phyloP scores from a whole-genome alignment of 371 early-diverging fungal genomes.

The Mucor velutinosus region DNA sequence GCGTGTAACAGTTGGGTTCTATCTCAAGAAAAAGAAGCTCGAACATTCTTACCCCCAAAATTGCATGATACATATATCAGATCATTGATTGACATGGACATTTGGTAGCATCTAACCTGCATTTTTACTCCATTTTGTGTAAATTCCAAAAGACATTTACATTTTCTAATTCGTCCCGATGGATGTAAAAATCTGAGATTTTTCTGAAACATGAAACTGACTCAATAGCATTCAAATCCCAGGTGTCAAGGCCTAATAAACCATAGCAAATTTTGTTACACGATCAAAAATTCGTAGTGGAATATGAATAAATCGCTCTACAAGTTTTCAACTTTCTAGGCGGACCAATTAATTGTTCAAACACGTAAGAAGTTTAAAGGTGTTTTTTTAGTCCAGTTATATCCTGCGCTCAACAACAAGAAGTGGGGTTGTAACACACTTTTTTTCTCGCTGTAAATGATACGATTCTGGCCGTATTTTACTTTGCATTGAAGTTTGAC shows the following conservation, averaged over 20 bases:
- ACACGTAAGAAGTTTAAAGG: background rate
- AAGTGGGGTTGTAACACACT: slow-evolving; percentile 23
- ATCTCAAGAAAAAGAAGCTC: background rate
- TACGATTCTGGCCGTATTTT: background rate
- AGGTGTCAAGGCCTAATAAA: background rate
- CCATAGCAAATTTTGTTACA: slow-evolving; percentile 8
- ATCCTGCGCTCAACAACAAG: background rate
- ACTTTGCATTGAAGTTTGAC: background rate
- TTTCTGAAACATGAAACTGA: slow-evolving; percentile 14
- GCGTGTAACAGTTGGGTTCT: background rate
- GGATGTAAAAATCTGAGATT: slow-evolving; percentile 5
- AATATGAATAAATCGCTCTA: background rate
- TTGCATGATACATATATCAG: background rate
- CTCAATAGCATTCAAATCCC: slow-evolving; percentile 4
- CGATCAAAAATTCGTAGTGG: slow-evolving; percentile 4
- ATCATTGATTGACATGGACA: background rate
- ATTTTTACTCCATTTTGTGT: background rate
- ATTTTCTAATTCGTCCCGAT: background rate
- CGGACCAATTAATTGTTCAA: background rate
- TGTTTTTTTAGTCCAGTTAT: slow-evolving; percentile 7
- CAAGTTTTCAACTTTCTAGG: background rate
- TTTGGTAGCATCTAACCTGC: background rate
- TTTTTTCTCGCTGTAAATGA: background rate
- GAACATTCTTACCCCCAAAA: slow-evolving; percentile 15
- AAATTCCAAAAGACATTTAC: background rate